These are phyloP conservation scores for Leccinum imitatum DNA, from an alignment of 768 basidiomycete genomes.

Conservation along the genomic window DNA sequence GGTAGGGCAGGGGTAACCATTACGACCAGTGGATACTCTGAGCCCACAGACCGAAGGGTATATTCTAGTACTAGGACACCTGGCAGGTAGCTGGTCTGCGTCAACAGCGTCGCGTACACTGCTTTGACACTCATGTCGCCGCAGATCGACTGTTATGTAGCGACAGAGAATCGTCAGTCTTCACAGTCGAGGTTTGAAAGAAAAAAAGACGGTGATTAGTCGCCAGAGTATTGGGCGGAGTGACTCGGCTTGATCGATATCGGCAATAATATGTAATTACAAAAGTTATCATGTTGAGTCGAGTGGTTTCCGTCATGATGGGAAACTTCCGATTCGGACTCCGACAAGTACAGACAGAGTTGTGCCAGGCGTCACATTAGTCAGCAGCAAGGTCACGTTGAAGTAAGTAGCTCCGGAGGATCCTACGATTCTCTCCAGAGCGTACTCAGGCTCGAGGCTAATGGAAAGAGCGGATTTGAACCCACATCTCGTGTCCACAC, in stretches of 20 bases:
- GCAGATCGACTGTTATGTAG: background rate
- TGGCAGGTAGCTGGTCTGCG: slow-evolving; percentile 57
- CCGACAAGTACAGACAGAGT: too few relatives aligned
- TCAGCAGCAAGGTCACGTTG: too few relatives aligned
- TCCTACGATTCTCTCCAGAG: too few relatives aligned
- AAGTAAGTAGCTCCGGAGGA: too few relatives aligned
- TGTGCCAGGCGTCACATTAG: too few relatives aligned
- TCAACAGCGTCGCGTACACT: slow-evolving; percentile 80
- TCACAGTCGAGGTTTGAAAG: background rate
- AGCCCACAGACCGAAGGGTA: slow-evolving; percentile 50
- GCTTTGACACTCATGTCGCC: slow-evolving; percentile 38
- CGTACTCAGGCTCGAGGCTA: too few relatives aligned
- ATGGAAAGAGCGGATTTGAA: too few relatives aligned
- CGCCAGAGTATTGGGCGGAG: background rate
- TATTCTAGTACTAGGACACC: slow-evolving; percentile 57
- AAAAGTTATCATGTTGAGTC: background rate
- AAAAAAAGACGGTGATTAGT: background rate
- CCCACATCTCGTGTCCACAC: too few relatives aligned
- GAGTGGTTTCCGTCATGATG: too few relatives aligned
- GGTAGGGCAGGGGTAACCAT: slow-evolving; percentile 68
- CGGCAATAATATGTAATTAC: background rate
- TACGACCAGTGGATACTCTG: slow-evolving; percentile 72
- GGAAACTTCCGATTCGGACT: too few relatives aligned
- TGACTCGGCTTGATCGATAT: background rate
- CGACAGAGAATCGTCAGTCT: background rate